These are phyloP conservation scores for Cladorrhinum sp. DNA, from an alignment of 2,329 filamentous ascomycete genomes.

Conservation along the genomic window DNA sequence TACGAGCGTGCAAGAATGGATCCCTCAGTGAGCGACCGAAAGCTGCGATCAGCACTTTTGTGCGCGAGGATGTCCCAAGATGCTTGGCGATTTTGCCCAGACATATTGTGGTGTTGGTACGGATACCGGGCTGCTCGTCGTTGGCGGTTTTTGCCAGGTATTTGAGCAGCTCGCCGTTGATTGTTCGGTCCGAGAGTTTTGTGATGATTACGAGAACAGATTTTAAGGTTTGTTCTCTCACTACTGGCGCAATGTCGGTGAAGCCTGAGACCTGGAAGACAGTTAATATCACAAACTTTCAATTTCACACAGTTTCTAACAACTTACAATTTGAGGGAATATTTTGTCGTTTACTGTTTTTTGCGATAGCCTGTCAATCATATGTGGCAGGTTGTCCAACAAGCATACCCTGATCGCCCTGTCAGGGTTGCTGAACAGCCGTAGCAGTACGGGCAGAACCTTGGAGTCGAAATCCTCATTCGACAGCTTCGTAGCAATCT, in stretches of 20 bases:
- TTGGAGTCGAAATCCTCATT: constrained; percentile 85
- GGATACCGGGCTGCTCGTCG: constrained; percentile 93
- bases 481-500: constrained; percentile 82
- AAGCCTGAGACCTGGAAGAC: constrained; percentile 76
- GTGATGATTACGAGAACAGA: constrained; percentile 82
- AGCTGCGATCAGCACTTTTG: constrained; percentile 89
- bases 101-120: constrained; percentile 97
- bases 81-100: constrained; percentile 93
- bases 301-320: not conserved
- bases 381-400: constrained; percentile 80
- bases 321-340: constrained; percentile 80
- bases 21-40: constrained; percentile 87
- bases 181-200: constrained; percentile 86
- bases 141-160: constrained; percentile 95
- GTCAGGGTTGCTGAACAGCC: constrained; percentile 87
- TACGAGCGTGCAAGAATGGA: constrained; percentile 91
- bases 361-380: constrained; percentile 87
- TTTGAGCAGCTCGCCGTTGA: constrained; percentile 89
- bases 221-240: constrained; percentile 94
- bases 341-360: constrained; percentile 95
- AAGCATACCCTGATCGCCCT: constrained; percentile 87
- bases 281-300: not conserved
- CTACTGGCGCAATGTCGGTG: constrained; percentile 83
- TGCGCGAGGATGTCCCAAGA: constrained; percentile 70
- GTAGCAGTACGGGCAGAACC: constrained; percentile 80